Evolutionary conservation across 1,139 yeast species (phyloP), one percentile per base, ranked within the genome.

Genomic region (Blastobotrys elegans): DNA sequence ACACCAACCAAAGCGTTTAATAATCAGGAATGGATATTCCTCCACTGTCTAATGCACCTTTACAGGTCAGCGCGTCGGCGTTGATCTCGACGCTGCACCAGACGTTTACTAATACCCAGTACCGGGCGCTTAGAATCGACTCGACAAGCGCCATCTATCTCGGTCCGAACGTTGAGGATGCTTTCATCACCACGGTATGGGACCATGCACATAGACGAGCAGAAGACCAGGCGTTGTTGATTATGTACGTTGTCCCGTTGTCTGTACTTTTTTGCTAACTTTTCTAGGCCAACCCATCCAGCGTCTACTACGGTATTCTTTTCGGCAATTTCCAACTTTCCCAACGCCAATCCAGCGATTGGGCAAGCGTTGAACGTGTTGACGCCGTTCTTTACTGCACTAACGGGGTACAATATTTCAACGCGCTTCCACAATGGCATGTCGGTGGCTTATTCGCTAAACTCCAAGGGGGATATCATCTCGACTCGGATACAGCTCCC

Each of bases 161-260:
- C 17, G 66, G 67, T 36, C 62, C 64, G 3, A 56, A 53, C 32
- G 52, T 62, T 21, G 72, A 70, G 35, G 65, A 62, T 16, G 56
- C 65, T 17, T 63, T 67, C 33, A 51, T 69, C 21, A 54, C 63
- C 6, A 53, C 63, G 8, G 56, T 68, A 14, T 68, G 73, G 71
- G 67, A 64, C 40, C 74, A 69, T 51, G 72, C 73, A 4, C 58
- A 61, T 44, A 56, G 65, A 31, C 60, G 72, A 21, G 61, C 66
- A 3, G 74, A 69, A 52, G 72, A 69, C 49, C 73, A 69, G 53
- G 62, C 71, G 20, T 52, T 69, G n/a, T 50, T 69, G 32, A 54
- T 70, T 6, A 50, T 59, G 65, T 61, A 55, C 52, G 64, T n/a
- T n/a, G n/a, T n/a, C n/a, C n/a, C n/a, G n/a, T n/a, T n/a, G n/a